Evolutionary conservation across 345 rosid genomes (phyloP).

Genomic region (Schrenkiella parvula): DNA sequence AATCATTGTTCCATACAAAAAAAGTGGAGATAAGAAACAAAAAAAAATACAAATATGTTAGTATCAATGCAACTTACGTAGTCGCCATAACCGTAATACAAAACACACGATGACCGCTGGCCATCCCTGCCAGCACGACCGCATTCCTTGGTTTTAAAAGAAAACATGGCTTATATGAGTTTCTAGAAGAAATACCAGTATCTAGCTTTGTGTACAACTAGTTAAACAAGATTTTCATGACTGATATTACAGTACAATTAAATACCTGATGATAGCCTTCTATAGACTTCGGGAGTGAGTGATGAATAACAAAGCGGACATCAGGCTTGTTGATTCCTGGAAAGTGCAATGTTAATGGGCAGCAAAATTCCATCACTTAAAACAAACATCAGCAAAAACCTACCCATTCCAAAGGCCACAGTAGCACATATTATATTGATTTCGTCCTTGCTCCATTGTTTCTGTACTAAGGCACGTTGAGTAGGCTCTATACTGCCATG

Average conservation of each 20-base stretch:
- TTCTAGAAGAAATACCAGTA: not conserved
- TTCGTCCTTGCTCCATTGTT: slow-evolving; percentile 99
- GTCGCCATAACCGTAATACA: slow-evolving; percentile 93
- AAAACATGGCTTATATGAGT: slow-evolving; percentile 13
- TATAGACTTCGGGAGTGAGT: slow-evolving; percentile 96
- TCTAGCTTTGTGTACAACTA: not conserved
- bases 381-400: slow-evolving; percentile 18
- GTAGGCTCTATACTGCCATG: slow-evolving; percentile 93
- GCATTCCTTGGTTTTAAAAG: slow-evolving; percentile 59
- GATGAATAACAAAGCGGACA: slow-evolving; percentile 98
- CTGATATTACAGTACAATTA: not conserved
- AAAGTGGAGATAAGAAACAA: not conserved
- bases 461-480: slow-evolving; percentile 72
- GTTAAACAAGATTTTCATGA: not conserved
- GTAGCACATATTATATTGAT: slow-evolving; percentile 96
- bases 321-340: slow-evolving; percentile 98
- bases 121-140: slow-evolving; percentile 99
- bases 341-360: slow-evolving; percentile 26
- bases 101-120: slow-evolving; percentile 78
- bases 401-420: slow-evolving; percentile 99
- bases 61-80: slow-evolving; percentile 54
- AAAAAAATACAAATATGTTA: slow-evolving; percentile 2
- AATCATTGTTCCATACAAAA: not conserved
- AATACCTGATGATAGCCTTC: slow-evolving; percentile 99
- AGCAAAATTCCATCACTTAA: slow-evolving; percentile 16